These are phyloP conservation scores for Oryza meridionalis DNA, from an alignment of 176 grass and related monocot genomes.

Conservation along the genomic window DNA sequence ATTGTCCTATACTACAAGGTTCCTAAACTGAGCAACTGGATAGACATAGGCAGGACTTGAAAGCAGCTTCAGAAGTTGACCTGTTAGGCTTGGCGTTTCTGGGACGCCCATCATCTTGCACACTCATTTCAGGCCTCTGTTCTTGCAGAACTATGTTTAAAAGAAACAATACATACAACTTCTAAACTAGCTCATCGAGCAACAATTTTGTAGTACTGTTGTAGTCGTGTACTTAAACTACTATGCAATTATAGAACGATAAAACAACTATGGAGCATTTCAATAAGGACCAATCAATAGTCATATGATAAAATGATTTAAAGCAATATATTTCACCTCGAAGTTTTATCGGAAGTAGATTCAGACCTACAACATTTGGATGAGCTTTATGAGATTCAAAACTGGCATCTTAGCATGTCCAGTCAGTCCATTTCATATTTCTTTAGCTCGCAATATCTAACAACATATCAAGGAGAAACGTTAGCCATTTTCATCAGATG, in stretches of 20 bases:
- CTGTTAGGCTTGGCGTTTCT: neutral
- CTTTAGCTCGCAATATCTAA: neutral
- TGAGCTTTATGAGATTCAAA: neutral
- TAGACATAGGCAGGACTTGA: neutral
- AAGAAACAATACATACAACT: neutral
- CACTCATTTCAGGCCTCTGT: neutral
- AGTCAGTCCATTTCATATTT: constrained; percentile 5
- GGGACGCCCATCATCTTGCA: neutral
- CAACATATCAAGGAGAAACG: neutral
- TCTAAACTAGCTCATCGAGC: constrained; percentile 1
- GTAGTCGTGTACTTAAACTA: constrained; percentile 10
- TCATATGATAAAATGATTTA: neutral
- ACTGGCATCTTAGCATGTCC: neutral
- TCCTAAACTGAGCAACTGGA: neutral
- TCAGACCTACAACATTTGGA: neutral
- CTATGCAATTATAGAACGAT: neutral
- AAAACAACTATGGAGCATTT: neutral
- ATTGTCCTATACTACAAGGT: constrained; percentile 19
- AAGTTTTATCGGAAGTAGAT: neutral
- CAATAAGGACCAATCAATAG: neutral
- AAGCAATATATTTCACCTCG: neutral
- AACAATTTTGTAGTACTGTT: neutral
- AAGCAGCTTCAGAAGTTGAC: constrained; percentile 2
- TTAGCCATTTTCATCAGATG: neutral
- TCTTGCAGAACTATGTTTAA: neutral